A percentile compares a stretch with the other conserved stretches of the same genome.
Evolutionary conservation across 2,329 filamentous ascomycete genomes (phyloP).

Genomic region (Nigrospora osmanthi): DNA sequence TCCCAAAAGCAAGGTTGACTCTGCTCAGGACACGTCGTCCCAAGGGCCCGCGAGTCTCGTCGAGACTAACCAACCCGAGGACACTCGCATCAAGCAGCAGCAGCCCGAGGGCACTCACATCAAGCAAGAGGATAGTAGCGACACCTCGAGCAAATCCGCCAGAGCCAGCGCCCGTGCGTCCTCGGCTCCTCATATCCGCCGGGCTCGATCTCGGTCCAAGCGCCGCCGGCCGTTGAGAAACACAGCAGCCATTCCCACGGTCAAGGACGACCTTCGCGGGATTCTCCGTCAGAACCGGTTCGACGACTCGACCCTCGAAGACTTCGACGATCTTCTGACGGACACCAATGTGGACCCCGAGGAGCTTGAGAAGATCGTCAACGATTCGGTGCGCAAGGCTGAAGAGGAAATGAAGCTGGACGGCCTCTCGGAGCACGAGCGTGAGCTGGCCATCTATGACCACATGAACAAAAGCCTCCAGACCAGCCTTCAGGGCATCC

Average conservation of each 20-base stretch:
- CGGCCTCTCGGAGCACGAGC: conserved; percentile 21
- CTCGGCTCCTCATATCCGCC: conserved; percentile 20
- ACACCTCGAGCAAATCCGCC: conserved; percentile 1
- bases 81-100: neutral
- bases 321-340: conserved; percentile 42
- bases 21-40: no score
- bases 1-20: no score
- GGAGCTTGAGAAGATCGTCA: conserved; percentile 17
- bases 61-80: no score
- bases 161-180: conserved; percentile 10
- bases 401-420: conserved; percentile 14
- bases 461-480: conserved; percentile 46
- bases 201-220: conserved; percentile 32
- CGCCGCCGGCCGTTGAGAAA: conserved; percentile 40
- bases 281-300: conserved; percentile 45
- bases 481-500: conserved; percentile 43
- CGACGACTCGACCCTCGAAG: conserved; percentile 53
- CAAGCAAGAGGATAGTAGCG: conserved; percentile 1
- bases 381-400: conserved; percentile 15
- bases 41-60: no score
- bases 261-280: conserved; percentile 46
- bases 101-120: neutral
- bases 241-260: conserved; percentile 44
- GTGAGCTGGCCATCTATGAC: conserved; percentile 34
- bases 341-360: conserved; percentile 24